Evolutionary conservation across 2,329 filamentous ascomycete species (phyloP), one percentile per base, ranked within the genome.

Genomic region (Hymenoscyphus salicellus): DNA sequence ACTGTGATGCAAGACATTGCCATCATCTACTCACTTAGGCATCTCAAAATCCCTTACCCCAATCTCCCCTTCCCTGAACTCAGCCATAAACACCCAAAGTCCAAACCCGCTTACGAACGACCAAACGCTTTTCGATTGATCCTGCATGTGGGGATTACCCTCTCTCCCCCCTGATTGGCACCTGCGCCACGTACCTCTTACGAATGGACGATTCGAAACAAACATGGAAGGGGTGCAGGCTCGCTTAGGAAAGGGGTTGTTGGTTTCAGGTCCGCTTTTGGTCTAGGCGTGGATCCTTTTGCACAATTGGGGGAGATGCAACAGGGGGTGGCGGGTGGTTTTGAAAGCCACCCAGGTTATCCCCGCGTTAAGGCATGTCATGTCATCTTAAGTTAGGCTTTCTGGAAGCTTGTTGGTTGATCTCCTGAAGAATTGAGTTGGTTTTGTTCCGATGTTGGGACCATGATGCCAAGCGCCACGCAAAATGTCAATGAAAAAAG

Each of bases 241-340:
- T 56, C 55, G 55, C 55, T 56, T 56, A 56, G 55, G 52, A 28
- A 30, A 56, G 26, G 55, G 46, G 46, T 2, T 28, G 46, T 23
- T 52, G n/a, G 36, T 38, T 38, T 38, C 36, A 38, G 14, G 36
- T 38, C 36, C 36, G 14, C 16, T 38, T 38, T 38, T 38, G 36
- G 36, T 38, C 36, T 38, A 38, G 36, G 36, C 36, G 36, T 38
- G 36, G 36, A 38, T 38, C 36, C 36, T 38, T 38, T 38, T 17
- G 36, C 36, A 38, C 36, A 38, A 38, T 17, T 38, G 36, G 36
- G 2, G 16, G 36, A 38, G 5, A 4, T 38, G 36, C 14, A 38
- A 11, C 36, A 38, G 36, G 36, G 36, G 36, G 14, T 38, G 36
- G 36, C 36, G 36, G 36, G 14, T 38, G 36, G 36, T 38, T 36